Evolutionary conservation across 306 rosid genomes (phyloP), one percentile per base, ranked within the genome.

Genomic region (Gastrolobium villosum): DNA sequence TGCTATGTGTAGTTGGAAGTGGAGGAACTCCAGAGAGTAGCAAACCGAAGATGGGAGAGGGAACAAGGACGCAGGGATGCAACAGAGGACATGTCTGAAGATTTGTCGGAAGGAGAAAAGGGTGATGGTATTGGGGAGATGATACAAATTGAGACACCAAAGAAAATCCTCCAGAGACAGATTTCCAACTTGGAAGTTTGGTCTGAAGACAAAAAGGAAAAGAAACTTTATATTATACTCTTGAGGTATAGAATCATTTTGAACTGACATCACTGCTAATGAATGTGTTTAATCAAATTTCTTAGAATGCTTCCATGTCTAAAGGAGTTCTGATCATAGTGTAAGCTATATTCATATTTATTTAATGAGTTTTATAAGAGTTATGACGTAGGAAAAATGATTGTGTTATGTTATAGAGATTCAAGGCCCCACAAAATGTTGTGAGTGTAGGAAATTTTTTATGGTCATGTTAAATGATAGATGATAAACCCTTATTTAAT

Each of bases 171-270:
- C 72, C 94, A 86, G 41, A 86, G 94, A 4, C 89, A 83, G 66
- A 65, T 44, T 76, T 92, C 96, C 7, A 82, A 86, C 82, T 74
- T 90, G 73, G 98, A 94, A 86, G 88, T 79, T 41, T 94, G 98
- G 98, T 89, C 97, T 5, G 97, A 92, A 55, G 97, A 92, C 57
- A 92, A 94, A 63, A 87, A 89, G 85, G 98, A 88, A 74, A 94
- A 89, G 81, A 92, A 86, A 78, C 94, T 90, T 43, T 94, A 94
- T 43, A 61, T 94, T 67, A 86, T 94, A 20, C 9, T 55, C 8
- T 30, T 52, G 31, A 52, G 7, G 7, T 55, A 6, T 55, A 6
- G 2, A 56, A 34, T 65, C n/a, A 53, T 53, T 46, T 54, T 54
- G 26, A 32, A 44, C 3, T 8, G 56, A 35, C n/a, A 32, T 50